Percentiles rank a stretch among this genome's conserved stretches.
Conservation (phyloP, 2,329 filamentous ascomycete species). For the Neonectria punicea region DNA sequence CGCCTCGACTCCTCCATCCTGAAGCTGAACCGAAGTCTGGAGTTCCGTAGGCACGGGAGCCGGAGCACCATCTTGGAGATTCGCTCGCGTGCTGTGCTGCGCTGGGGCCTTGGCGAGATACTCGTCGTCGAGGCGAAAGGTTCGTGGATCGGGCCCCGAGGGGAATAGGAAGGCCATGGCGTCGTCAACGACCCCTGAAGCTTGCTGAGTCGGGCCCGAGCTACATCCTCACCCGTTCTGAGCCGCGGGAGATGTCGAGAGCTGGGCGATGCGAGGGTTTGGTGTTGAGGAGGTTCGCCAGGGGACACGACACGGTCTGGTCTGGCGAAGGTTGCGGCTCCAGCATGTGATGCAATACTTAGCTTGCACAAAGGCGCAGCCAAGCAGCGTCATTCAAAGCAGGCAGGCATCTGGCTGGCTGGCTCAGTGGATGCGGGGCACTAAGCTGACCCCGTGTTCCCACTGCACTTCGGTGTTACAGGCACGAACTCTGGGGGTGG, state of each 20-base stretch:
- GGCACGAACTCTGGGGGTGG: conserved; percentile 18
- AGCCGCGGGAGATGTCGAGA: conserved; percentile 28
- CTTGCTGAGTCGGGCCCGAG: conserved; percentile 30
- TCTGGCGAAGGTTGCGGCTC: conserved; percentile 28
- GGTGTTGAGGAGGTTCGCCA: neutral
- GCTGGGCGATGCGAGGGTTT: conserved; percentile 17
- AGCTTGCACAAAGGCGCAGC: conserved; percentile 34
- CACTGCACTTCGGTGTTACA: conserved; percentile 31
- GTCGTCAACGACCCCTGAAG: conserved; percentile 42
- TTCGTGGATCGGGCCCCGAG: conserved; percentile 45
- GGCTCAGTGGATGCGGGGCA: conserved; percentile 42
- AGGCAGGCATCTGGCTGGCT: conserved; percentile 29
- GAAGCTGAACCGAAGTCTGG: conserved; percentile 16
- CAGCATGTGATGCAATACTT: conserved; percentile 45
- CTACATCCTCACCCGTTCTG: conserved; percentile 39
- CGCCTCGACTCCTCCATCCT: conserved; percentile 29
- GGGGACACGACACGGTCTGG: neutral
- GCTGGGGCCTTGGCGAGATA: conserved; percentile 32
- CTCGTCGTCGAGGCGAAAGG: conserved; percentile 44
- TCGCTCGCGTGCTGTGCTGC: conserved; percentile 38
- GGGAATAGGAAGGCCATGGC: conserved; percentile 55
- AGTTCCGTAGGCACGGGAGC: conserved; percentile 32
- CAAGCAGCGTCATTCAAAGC: conserved; percentile 24
- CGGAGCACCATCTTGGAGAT: conserved; percentile 34
- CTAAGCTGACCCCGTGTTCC: conserved; percentile 35